A percentile compares a stretch with the other conserved stretches of the same genome.
Evolutionary conservation across 805 yeast species (phyloP).

Genomic region (Candida ipomoeae): DNA sequence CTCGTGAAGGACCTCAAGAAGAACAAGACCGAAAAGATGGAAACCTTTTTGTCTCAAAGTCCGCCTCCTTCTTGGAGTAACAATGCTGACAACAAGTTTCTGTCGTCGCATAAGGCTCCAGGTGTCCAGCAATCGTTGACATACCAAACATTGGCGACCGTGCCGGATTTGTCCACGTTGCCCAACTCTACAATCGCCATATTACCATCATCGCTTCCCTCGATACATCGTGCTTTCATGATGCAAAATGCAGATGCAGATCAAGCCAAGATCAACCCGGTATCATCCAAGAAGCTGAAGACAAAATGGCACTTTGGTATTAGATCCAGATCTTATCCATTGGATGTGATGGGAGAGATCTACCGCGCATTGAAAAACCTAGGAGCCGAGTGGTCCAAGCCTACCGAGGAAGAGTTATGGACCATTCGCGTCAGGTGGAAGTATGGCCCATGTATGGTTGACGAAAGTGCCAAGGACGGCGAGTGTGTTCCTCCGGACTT

Average conservation of each 20-base stretch:
- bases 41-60: slow-evolving; percentile 54
- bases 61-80: slow-evolving; percentile 51
- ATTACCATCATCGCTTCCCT: slow-evolving; percentile 89
- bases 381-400: slow-evolving; percentile 97
- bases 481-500: slow-evolving; percentile 56
- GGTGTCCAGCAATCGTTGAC: slow-evolving; percentile 44
- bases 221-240: slow-evolving; percentile 93
- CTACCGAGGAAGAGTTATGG: slow-evolving; percentile 93
- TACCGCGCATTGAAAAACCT: slow-evolving; percentile 88
- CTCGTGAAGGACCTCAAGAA: slow-evolving; percentile 64
- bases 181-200: slow-evolving; percentile 86
- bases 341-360: slow-evolving; percentile 98
- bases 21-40: slow-evolving; percentile 48
- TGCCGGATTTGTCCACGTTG: slow-evolving; percentile 45
- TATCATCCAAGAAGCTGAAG: slow-evolving; percentile 77
- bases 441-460: slow-evolving; percentile 39
- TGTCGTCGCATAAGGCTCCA: slow-evolving; percentile 32
- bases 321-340: slow-evolving; percentile 89
- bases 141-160: slow-evolving; percentile 45
- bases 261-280: slow-evolving; percentile 41
- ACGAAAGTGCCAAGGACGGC: slow-evolving; percentile 18
- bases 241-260: slow-evolving; percentile 40
- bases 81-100: slow-evolving; percentile 11
- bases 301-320: slow-evolving; percentile 99
- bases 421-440: slow-evolving; percentile 94